Evolutionary conservation across 2,329 filamentous ascomycete genomes (phyloP).

Genomic region (Gremmenia infestans): DNA sequence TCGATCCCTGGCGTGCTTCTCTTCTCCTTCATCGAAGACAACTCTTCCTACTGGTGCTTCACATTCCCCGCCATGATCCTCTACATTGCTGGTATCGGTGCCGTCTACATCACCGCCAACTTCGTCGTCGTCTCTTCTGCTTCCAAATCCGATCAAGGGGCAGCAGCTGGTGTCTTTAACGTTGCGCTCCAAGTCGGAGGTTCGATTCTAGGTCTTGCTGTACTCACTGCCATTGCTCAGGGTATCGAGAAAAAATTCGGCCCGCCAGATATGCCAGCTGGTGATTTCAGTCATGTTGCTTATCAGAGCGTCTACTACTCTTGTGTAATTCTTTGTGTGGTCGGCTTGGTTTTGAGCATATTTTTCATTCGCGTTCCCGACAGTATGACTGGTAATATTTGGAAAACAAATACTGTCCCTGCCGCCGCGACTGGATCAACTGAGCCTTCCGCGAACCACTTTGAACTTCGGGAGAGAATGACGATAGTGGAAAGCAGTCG

Average conservation of each 20-base stretch:
- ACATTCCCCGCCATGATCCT: constrained; percentile 5
- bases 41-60: constrained; percentile 1
- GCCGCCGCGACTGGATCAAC: no score
- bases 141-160: constrained; percentile 1
- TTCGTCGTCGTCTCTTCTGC: constrained; percentile 2
- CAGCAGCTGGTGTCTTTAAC: constrained; percentile 6
- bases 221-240: constrained; percentile 1
- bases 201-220: background rate
- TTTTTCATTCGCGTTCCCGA: background rate
- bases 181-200: constrained; percentile 6
- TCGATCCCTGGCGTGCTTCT: background rate
- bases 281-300: background rate
- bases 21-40: constrained; percentile 1
- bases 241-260: background rate
- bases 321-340: background rate
- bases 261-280: background rate
- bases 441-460: no score
- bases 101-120: constrained; percentile 4
- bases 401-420: background rate
- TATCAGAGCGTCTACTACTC: constrained; percentile 2
- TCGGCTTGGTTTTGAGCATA: background rate
- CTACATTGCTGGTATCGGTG: constrained; percentile 4
- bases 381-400: background rate
- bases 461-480: no score
- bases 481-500: no score